phyloP scores from a whole-genome alignment of 2,329 filamentous ascomycete genomes.

The Curvularia eragrostidis region DNA sequence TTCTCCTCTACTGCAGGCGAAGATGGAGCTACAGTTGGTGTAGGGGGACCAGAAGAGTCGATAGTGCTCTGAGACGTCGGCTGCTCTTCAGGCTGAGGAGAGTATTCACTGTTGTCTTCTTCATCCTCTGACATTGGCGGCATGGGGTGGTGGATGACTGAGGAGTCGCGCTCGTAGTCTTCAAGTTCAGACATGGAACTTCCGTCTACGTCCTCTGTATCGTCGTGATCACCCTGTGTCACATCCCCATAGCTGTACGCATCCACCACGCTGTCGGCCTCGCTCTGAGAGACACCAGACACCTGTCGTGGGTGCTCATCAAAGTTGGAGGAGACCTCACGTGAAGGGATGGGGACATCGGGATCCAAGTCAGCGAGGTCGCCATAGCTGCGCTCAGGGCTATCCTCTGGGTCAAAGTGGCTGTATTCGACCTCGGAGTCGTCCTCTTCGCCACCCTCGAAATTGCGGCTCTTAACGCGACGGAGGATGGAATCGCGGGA shows the following conservation, averaged over 20 bases:
- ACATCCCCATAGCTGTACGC: slow-evolving; percentile 62
- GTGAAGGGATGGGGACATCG: slow-evolving; percentile 86
- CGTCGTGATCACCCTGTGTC: slow-evolving; percentile 65
- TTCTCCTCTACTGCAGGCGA: slow-evolving; percentile 40
- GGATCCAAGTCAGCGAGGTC: slow-evolving; percentile 72
- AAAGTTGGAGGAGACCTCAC: slow-evolving; percentile 70
- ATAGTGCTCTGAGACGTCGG: slow-evolving; percentile 45
- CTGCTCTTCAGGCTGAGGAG: slow-evolving; percentile 51
- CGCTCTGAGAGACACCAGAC: slow-evolving; percentile 66
- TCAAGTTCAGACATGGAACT: slow-evolving; percentile 52
- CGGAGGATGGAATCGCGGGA: slow-evolving; percentile 93
- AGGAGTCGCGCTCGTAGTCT: slow-evolving; percentile 56
- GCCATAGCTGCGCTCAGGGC: slow-evolving; percentile 61
- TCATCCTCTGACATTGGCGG: slow-evolving; percentile 50
- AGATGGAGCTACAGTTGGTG: slow-evolving; percentile 50
- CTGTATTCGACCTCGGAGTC: slow-evolving; percentile 35
- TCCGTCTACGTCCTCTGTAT: slow-evolving; percentile 66
- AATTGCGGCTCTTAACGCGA: slow-evolving; percentile 73
- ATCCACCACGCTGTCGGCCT: slow-evolving; percentile 58
- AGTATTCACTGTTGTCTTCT: slow-evolving; percentile 65
- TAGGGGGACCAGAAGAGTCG: slow-evolving; percentile 54
- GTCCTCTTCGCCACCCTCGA: slow-evolving; percentile 62
- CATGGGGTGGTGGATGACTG: slow-evolving; percentile 63
- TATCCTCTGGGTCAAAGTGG: slow-evolving; percentile 57
- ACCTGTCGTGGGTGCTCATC: slow-evolving; percentile 67